Evolutionary conservation across 208 protist genomes (phyloP).

Genomic region (Novymonas esmeraldas): DNA sequence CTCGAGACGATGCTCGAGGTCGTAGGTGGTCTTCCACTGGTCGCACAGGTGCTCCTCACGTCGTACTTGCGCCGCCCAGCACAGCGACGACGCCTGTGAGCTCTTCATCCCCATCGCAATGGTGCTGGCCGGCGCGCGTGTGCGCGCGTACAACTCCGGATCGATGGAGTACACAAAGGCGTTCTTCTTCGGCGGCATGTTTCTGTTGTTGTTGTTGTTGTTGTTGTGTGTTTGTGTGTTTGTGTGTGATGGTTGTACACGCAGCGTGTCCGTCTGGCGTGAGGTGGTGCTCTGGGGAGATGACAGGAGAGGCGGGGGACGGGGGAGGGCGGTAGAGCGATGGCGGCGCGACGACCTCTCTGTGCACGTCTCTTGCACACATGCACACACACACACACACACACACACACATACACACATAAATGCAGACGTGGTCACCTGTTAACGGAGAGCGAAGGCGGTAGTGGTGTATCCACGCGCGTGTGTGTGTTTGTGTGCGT

Average conservation of each 20-base stretch:
- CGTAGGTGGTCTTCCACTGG: conserved; percentile 48
- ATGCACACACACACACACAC: neutral
- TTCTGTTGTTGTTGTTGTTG: neutral
- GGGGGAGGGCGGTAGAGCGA: too few species aligned
- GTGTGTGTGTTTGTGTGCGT: too few species aligned
- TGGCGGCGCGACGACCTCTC: neutral
- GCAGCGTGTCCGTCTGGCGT: too few species aligned
- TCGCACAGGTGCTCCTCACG: conserved; percentile 46
- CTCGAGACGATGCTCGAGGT: conserved; percentile 24
- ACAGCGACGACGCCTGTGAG: conserved; percentile 41
- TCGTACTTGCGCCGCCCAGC: conserved; percentile 61
- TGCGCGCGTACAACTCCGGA: conserved; percentile 56
- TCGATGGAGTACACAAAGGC: conserved; percentile 52
- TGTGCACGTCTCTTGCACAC: neutral
- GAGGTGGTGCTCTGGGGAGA: too few species aligned
- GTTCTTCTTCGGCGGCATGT: conserved; percentile 45
- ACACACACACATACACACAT: neutral
- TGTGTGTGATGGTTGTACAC: neutral
- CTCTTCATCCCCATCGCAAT: conserved; percentile 82
- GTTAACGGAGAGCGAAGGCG: too few species aligned
- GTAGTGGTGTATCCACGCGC: too few species aligned
- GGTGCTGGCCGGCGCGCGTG: conserved; percentile 54
- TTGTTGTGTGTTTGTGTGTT: neutral
- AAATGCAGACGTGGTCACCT: too few species aligned
- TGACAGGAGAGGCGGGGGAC: neutral